A percentile compares a stretch with the other conserved stretches of the same genome.
These are phyloP conservation scores for Sporothrix luriei DNA, from an alignment of 2,329 filamentous ascomycete species.

Conservation along the genomic window DNA sequence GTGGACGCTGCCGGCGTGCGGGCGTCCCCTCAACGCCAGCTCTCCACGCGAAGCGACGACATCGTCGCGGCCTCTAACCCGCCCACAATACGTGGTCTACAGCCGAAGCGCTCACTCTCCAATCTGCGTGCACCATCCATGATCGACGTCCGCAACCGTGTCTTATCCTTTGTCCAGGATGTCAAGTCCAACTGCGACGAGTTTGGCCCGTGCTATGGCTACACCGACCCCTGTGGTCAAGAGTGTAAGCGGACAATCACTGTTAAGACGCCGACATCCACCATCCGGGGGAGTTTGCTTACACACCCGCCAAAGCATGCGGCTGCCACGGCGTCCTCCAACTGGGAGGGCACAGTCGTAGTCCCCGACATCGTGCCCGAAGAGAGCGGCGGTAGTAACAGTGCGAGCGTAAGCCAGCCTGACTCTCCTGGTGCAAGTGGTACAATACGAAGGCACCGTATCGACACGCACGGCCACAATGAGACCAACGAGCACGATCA, in stretches of 20 bases:
- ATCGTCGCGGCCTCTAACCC: not conserved
- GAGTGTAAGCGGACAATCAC: slow-evolving; percentile 64
- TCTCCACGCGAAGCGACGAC: slow-evolving; percentile 31
- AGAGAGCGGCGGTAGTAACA: slow-evolving; percentile 37
- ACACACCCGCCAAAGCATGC: not conserved
- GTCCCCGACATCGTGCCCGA: slow-evolving; percentile 40
- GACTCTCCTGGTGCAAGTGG: not conserved
- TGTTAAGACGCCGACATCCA: slow-evolving; percentile 46
- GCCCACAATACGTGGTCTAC: not conserved
- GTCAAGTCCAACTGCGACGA: slow-evolving; percentile 65
- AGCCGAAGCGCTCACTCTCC: slow-evolving; percentile 32
- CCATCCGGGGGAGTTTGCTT: slow-evolving; percentile 32
- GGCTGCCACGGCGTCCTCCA: not conserved
- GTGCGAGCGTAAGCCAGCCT: not conserved
- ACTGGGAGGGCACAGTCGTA: slow-evolving; percentile 35
- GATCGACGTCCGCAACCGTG: slow-evolving; percentile 56
- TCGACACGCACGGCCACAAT: slow-evolving; percentile 37
- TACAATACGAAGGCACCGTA: not conserved
- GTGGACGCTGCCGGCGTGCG: slow-evolving; percentile 29
- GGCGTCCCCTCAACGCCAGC: slow-evolving; percentile 38
- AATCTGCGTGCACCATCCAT: slow-evolving; percentile 56
- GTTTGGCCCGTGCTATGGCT: slow-evolving; percentile 63
- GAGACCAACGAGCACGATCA: slow-evolving; percentile 40
- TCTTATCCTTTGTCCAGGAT: slow-evolving; percentile 67
- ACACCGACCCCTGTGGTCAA: slow-evolving; percentile 66